phyloP scores from a whole-genome alignment of 495 filamentous ascomycete genomes.

The Penicillium simplicissimum region DNA sequence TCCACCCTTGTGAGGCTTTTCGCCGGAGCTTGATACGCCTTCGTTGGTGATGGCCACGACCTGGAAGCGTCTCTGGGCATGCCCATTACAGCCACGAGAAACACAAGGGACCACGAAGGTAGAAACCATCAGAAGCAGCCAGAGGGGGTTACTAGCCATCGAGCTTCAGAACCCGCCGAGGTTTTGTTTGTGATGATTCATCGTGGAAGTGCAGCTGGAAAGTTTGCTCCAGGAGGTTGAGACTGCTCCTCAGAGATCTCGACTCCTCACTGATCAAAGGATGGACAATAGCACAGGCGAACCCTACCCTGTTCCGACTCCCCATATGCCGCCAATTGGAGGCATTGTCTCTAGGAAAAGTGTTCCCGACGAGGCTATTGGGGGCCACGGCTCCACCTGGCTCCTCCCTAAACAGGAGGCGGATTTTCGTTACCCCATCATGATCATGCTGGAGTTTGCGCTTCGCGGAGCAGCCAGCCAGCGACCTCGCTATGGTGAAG shows the following conservation, averaged over 20 bases:
- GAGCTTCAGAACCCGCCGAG: background rate
- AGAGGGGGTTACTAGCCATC: background rate
- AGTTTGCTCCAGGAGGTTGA: background rate
- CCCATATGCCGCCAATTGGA: conserved; percentile 5
- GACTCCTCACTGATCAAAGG: no score
- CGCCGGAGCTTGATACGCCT: background rate
- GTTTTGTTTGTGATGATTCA: background rate
- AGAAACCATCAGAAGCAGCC: background rate
- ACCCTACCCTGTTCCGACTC: conserved; percentile 13
- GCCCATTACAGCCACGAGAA: background rate
- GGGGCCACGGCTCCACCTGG: conserved; percentile 25
- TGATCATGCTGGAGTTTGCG: background rate
- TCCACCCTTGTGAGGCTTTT: background rate
- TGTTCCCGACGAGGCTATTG: conserved; percentile 31
- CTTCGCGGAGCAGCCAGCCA: background rate
- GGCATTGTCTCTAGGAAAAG: conserved; percentile 21
- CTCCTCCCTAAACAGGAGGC: background rate
- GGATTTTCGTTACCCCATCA: background rate
- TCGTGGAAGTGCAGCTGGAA: no score
- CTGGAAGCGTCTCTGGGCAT: background rate
- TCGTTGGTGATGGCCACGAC: background rate
- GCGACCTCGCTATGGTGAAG: background rate
- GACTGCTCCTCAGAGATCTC: background rate
- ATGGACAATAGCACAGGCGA: conserved; percentile 7
- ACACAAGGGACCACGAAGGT: background rate